Evolutionary conservation across 2,329 filamentous ascomycete genomes (phyloP), one percentile per base, ranked within the genome.

Genomic region (Cladosporium sp.): DNA sequence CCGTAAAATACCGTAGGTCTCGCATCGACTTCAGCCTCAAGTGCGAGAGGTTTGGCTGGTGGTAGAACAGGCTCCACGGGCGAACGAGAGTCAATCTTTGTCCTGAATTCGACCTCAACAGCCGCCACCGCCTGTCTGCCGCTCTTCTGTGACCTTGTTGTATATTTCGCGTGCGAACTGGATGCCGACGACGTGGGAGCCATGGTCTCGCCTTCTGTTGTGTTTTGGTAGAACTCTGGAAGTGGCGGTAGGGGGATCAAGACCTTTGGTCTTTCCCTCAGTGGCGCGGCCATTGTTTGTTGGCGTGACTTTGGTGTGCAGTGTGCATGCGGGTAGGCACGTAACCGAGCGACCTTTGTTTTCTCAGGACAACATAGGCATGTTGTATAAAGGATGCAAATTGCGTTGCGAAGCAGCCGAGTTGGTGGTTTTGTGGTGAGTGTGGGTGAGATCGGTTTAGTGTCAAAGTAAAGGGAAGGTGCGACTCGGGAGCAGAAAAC

Each of bases 191-290:
- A 65, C 30, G 30, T 51, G 7, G 51, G 26, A 15, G 60, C n/a
- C 52, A 63, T 41, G 32, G 41, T 62, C 32, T 65, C 63, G 28
- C 65, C 55, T 55, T 47, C 44, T 60, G 30, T 7, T 55, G 36
- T 64, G 24, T 28, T 28, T 28, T 55, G 49, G 65, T 73, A 75
- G 67, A 73, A 72, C 30, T 74, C 70, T 36, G 71, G 72, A 36
- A 74, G 66, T 41, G 73, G 73, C 34, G 73, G 73, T 21, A 71
- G 71, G 15, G 73, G 72, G 18, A 75, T 73, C 32, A 65, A 54
- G 21, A 44, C 49, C 36, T 65, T 52, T 44, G 58, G 44, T 55
- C 64, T 60, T 59, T 60, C 55, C 49, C 55, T 34, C 7, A 44
- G 28, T 34, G 63, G 63, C 44, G 63, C 14, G 28, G 57, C 55